phyloP scores from a whole-genome alignment of 805 yeast species.

The Nakazawaea ernobii region DNA sequence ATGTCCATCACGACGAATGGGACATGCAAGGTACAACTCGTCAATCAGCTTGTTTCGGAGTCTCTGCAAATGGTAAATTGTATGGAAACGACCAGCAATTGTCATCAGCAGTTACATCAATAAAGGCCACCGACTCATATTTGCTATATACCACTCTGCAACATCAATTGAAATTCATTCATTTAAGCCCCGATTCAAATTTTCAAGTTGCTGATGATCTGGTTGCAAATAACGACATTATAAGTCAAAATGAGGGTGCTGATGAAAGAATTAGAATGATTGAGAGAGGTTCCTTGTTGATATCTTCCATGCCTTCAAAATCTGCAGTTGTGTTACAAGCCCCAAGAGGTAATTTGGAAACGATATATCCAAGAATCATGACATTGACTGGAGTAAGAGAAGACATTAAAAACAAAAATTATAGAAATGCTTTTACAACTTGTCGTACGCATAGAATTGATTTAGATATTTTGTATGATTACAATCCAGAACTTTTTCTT shows the following conservation, averaged over 20 bases:
- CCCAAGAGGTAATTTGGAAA: conserved; percentile 93
- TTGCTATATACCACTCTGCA: conserved; percentile 85
- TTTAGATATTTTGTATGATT: conserved; percentile 84
- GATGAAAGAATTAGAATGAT: conserved; percentile 87
- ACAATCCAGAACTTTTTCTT: conserved; percentile 65
- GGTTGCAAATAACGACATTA: conserved; percentile 29
- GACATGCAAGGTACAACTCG: conserved; percentile 4
- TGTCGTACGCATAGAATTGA: conserved; percentile 92
- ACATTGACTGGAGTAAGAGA: conserved; percentile 78
- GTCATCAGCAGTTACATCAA: conserved; percentile 75
- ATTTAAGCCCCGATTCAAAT: conserved; percentile 38
- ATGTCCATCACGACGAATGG: conserved; percentile 17
- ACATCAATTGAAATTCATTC: conserved; percentile 75
- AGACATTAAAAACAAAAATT: conserved; percentile 51
- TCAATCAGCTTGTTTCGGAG: conserved; percentile 54
- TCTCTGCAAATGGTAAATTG: conserved; percentile 70
- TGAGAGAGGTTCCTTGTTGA: conserved; percentile 87
- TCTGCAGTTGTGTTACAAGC: conserved; percentile 86
- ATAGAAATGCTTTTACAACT: conserved; percentile 66
- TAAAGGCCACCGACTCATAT: conserved; percentile 65
- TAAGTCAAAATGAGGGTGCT: conserved; percentile 18
- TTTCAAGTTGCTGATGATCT: conserved; percentile 25
- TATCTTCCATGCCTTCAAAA: conserved; percentile 74
- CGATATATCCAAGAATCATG: conserved; percentile 89
- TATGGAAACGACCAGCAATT: conserved; percentile 56